phyloP scores from a whole-genome alignment of 768 basidiomycete species.

The Rhizopogon vesiculosus region DNA sequence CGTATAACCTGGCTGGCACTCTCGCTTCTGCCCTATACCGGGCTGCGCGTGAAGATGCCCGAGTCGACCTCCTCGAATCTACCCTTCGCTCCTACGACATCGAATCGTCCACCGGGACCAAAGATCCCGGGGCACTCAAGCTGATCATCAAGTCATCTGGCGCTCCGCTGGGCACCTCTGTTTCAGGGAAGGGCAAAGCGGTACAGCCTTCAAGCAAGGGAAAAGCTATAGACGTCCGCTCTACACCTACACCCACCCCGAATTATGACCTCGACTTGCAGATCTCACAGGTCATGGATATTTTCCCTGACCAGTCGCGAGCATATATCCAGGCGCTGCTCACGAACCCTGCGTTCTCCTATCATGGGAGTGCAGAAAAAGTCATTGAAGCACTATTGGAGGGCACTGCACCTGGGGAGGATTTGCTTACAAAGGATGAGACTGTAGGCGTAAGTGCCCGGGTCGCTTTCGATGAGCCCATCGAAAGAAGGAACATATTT shows the following conservation, averaged over 20 bases:
- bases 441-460: neutral
- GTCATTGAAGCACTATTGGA: conserved; percentile 74
- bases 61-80: conserved; percentile 53
- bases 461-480: conserved; percentile 8
- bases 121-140: conserved; percentile 54
- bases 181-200: conserved; percentile 24
- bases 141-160: conserved; percentile 63
- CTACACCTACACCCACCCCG: conserved; percentile 8
- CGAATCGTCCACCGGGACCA: conserved; percentile 7
- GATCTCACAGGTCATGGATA: conserved; percentile 68
- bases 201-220: conserved; percentile 24
- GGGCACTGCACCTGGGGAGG: conserved; percentile 52
- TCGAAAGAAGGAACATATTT: conserved; percentile 67
- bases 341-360: conserved; percentile 38
- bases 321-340: conserved; percentile 59
- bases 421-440: conserved; percentile 17
- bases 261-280: conserved; percentile 51
- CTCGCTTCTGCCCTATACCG: conserved; percentile 41
- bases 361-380: conserved; percentile 51
- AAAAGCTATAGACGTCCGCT: conserved; percentile 34
- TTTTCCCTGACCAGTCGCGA: conserved; percentile 59
- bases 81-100: conserved; percentile 39
- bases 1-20: conserved; percentile 53
- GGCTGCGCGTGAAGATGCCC: conserved; percentile 50
- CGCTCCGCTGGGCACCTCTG: conserved; percentile 32